phyloP scores from a whole-genome alignment of 2,329 filamentous ascomycete species.

The Ophiostoma australiae region DNA sequence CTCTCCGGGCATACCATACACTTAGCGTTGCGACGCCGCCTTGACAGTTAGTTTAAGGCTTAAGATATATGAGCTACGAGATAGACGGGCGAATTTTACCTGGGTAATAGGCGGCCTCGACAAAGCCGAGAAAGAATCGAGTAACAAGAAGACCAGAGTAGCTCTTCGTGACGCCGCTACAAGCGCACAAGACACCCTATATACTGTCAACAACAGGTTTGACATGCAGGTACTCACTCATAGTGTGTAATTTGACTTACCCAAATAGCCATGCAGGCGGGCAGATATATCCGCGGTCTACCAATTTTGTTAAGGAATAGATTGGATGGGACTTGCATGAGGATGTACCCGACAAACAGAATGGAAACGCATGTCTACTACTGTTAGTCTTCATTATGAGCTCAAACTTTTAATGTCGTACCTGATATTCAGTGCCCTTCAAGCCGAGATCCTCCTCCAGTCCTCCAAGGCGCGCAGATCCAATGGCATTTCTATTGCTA shows the following conservation, averaged over 20 bases:
- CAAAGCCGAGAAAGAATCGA: neutral
- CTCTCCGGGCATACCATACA: conserved; percentile 31
- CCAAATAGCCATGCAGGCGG: conserved; percentile 36
- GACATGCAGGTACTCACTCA: neutral
- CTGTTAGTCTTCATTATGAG: neutral
- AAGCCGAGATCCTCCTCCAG: neutral
- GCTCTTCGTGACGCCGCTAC: neutral
- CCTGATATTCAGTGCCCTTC: conserved; percentile 4
- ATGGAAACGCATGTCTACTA: neutral
- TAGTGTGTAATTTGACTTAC: neutral
- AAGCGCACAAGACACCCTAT: neutral
- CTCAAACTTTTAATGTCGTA: neutral
- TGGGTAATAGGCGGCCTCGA: neutral
- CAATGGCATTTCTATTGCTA: conserved; percentile 6
- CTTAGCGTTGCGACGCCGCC: neutral
- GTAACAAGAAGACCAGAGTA: neutral
- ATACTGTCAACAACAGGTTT: neutral
- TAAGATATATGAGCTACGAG: too few species aligned
- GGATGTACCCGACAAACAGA: neutral
- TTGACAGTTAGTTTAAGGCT: neutral
- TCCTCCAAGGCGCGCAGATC: neutral
- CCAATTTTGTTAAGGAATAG: conserved; percentile 31
- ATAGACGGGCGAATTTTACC: too few species aligned
- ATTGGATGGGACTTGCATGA: conserved; percentile 28
- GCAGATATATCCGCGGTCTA: conserved; percentile 32